A percentile compares a stretch with the other conserved stretches of the same genome.
phyloP scores from a whole-genome alignment of 2,329 filamentous ascomycete genomes.

The Dactylellina sp. region DNA sequence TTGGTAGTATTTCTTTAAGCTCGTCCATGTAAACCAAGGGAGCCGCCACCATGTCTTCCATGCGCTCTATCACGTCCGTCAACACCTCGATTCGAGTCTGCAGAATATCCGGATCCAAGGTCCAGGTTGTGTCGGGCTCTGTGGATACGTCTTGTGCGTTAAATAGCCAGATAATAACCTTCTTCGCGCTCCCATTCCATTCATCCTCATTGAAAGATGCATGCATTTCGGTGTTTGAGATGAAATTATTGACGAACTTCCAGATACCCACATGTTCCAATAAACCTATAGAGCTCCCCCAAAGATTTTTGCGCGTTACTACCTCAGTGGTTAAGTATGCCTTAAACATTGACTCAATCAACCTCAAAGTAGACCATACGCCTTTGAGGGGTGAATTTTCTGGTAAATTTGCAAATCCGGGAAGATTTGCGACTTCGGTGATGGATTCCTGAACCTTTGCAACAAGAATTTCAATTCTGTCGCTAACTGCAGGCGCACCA shows the following conservation, averaged over 20 bases:
- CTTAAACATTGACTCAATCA: background rate
- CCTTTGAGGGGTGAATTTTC: background rate
- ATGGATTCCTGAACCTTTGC: background rate
- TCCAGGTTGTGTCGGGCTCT: background rate
- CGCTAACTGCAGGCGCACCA: background rate
- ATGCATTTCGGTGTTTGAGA: slow-evolving; percentile 3
- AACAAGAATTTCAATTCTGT: slow-evolving; percentile 6
- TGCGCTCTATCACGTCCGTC: background rate
- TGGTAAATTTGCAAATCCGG: background rate
- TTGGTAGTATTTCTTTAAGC: background rate
- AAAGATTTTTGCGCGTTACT: background rate
- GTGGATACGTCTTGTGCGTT: background rate
- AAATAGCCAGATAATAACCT: slow-evolving; percentile 10
- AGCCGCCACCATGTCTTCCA: background rate
- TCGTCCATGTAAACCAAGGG: background rate
- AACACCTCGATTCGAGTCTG: background rate
- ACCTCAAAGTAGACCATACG: background rate
- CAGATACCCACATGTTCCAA: background rate
- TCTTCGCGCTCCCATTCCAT: background rate
- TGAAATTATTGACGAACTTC: slow-evolving; percentile 2
- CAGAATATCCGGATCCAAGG: slow-evolving; percentile 3
- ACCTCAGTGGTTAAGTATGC: background rate
- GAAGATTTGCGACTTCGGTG: background rate
- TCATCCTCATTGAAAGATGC: background rate
- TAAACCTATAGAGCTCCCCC: background rate